Evolutionary conservation across 148 eudicot genomes (phyloP).

Genomic region (Rhododendron henanense): DNA sequence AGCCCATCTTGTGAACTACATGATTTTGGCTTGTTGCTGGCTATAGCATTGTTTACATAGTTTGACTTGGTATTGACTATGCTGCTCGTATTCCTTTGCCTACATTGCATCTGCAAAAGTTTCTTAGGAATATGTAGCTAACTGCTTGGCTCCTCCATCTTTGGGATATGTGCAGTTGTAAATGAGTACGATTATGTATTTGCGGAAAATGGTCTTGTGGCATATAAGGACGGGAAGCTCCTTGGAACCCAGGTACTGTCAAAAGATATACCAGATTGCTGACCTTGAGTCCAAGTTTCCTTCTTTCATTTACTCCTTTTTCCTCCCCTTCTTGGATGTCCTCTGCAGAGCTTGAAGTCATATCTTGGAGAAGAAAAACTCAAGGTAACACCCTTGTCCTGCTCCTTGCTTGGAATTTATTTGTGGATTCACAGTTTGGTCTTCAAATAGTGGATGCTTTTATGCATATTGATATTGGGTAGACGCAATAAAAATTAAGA

Average conservation of each 20-base stretch:
- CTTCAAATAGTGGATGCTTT: background rate
- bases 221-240: conserved; percentile 69
- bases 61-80: background rate
- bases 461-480: background rate
- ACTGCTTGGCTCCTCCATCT: background rate
- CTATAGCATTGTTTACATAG: background rate
- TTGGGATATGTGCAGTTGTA: conserved; percentile 48
- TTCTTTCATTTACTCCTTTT: background rate
- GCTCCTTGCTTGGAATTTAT: background rate
- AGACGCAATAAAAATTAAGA: background rate
- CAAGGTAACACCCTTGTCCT: conserved; percentile 46
- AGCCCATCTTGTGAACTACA: background rate
- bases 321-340: background rate
- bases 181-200: conserved; percentile 83
- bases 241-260: conserved; percentile 72
- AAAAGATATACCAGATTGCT: background rate
- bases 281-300: background rate
- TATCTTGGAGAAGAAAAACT: conserved; percentile 86
- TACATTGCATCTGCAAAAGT: background rate
- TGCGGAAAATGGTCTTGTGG: conserved; percentile 95
- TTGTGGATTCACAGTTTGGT: background rate
- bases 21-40: background rate
- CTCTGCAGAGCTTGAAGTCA: conserved; percentile 74
- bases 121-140: background rate
- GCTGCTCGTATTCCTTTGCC: background rate